phyloP scores from a whole-genome alignment of 345 rosid species.

The rapeseed (Brassica napus) region DNA sequence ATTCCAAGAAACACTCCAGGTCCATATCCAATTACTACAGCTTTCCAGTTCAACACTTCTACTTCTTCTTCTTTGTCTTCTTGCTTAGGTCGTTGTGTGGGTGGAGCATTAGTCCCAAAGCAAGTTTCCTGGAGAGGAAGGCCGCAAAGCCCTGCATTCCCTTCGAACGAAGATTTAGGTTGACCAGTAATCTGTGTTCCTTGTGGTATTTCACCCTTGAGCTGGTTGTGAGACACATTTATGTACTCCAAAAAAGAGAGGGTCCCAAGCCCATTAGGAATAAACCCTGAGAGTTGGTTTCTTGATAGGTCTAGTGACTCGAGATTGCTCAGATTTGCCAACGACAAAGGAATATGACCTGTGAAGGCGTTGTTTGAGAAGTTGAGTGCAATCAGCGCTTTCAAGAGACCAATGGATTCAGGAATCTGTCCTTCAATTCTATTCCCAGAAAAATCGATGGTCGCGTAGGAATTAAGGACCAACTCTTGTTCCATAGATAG shows the following conservation, averaged over 20 bases:
- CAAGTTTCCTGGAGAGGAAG: slow-evolving; percentile 17
- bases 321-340: background rate
- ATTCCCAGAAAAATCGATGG: slow-evolving; percentile 29
- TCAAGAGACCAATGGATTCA: slow-evolving; percentile 11
- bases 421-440: slow-evolving; percentile 13
- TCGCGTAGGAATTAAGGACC: background rate
- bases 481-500: background rate
- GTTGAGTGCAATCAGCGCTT: slow-evolving; percentile 15
- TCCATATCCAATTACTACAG: background rate
- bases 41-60: slow-evolving; percentile 15
- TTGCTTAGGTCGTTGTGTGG: background rate
- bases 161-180: background rate
- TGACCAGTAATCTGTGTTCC: background rate
- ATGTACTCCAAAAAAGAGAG: background rate
- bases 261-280: background rate
- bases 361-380: slow-evolving; percentile 27
- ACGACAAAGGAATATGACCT: slow-evolving; percentile 15
- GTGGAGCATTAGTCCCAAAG: background rate
- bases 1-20: slow-evolving; percentile 13
- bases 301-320: slow-evolving; percentile 18
- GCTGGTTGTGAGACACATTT: background rate
- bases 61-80: background rate
- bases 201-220: background rate
- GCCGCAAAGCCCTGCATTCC: slow-evolving; percentile 5
- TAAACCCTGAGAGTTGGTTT: slow-evolving; percentile 4